phyloP scores from a whole-genome alignment of 306 rosid species.

The Psophocarpus tetragonolobus region DNA sequence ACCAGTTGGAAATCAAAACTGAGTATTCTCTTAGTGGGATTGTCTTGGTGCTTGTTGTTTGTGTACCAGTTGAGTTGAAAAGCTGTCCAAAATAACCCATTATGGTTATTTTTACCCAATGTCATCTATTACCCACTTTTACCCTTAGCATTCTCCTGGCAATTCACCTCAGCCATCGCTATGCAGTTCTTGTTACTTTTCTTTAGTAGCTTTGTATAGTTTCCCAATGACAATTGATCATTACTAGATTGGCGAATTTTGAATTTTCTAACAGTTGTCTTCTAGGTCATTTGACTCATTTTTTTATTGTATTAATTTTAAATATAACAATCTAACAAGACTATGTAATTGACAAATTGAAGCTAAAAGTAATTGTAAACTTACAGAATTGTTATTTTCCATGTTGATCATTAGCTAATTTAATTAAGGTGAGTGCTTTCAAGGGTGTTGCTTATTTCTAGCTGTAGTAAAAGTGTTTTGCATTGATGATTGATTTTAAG shows the following conservation, averaged over 20 bases:
- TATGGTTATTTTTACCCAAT: background rate
- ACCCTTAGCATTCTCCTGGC: background rate
- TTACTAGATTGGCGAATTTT: background rate
- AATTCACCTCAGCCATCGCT: background rate
- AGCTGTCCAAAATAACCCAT: background rate
- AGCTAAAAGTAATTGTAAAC: background rate
- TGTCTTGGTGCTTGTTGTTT: background rate
- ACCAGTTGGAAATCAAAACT: background rate
- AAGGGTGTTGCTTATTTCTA: background rate
- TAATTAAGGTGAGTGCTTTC: background rate
- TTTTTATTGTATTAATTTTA: background rate
- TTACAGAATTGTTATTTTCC: background rate
- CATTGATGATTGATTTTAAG: background rate
- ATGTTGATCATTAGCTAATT: background rate
- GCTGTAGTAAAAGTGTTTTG: background rate
- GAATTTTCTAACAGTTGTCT: background rate
- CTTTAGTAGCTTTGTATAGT: background rate
- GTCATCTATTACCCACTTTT: background rate
- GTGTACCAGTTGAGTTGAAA: background rate
- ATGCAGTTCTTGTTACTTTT: background rate
- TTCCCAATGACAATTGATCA: background rate
- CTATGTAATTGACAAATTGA: background rate
- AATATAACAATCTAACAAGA: background rate
- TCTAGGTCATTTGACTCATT: background rate
- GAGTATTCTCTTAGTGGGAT: background rate